Percentiles rank a stretch among this genome's conserved stretches.
Evolutionary conservation across 345 rosid genomes (phyloP).

Genomic region (Ceriops tagal): DNA sequence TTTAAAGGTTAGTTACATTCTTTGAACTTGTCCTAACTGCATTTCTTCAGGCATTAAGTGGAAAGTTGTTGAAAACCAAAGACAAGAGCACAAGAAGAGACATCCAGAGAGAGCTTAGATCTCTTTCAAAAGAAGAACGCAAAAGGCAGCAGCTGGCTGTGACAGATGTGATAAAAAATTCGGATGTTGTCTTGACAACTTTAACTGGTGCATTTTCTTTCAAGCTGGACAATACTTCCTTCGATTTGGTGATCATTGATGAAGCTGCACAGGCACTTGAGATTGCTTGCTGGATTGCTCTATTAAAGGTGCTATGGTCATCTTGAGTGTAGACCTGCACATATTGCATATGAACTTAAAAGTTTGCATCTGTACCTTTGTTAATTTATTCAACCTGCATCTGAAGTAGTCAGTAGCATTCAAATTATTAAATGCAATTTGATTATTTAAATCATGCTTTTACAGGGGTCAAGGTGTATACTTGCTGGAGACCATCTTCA

Average conservation of each 20-base stretch:
- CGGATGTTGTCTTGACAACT: constrained; percentile 80
- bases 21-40: constrained; percentile 7
- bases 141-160: constrained; percentile 98
- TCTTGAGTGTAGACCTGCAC: neutral
- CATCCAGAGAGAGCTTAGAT: constrained; percentile 81
- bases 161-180: constrained; percentile 72
- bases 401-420: neutral
- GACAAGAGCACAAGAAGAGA: constrained; percentile 76
- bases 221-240: constrained; percentile 64
- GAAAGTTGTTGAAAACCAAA: constrained; percentile 76
- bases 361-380: neutral
- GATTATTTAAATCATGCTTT: constrained; percentile 4
- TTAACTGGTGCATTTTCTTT: constrained; percentile 81
- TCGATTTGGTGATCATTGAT: constrained; percentile 91
- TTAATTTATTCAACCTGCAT: neutral
- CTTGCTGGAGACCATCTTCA: constrained; percentile 97
- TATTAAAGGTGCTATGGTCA: constrained; percentile 50
- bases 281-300: constrained; percentile 93
- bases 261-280: constrained; percentile 99
- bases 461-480: constrained; percentile 81
- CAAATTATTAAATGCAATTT: neutral
- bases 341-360: neutral
- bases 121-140: constrained; percentile 82
- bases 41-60: constrained; percentile 58
- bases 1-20: constrained; percentile 1